Conservation (phyloP, 768 basidiomycete genomes). For the Gautieria morchelliformis region DNA sequence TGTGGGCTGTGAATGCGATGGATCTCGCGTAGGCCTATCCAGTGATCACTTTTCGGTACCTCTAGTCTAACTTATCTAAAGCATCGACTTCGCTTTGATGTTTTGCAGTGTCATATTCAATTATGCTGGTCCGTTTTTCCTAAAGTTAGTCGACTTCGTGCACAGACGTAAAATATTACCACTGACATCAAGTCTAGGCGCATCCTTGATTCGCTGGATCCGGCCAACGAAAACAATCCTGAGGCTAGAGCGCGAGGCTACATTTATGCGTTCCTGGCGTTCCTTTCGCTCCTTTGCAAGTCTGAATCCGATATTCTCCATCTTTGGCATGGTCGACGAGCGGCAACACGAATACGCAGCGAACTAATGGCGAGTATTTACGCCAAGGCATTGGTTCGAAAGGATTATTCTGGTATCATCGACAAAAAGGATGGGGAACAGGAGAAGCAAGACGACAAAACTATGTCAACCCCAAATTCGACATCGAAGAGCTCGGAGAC, state of each 20-base stretch:
- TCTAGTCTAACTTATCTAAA: conserved; percentile 13
- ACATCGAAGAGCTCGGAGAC: neutral
- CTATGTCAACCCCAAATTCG: neutral
- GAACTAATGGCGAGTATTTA: conserved; percentile 84
- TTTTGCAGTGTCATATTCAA: conserved; percentile 63
- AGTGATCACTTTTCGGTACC: neutral
- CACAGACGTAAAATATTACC: no score
- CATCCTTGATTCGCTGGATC: conserved; percentile 51
- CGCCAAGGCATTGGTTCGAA: conserved; percentile 77
- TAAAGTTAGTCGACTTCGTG: conserved; percentile 42
- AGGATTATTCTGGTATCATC: conserved; percentile 73
- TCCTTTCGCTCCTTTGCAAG: conserved; percentile 51
- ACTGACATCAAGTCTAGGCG: conserved; percentile 14
- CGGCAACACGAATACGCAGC: conserved; percentile 56
- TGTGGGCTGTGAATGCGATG: conserved; percentile 36
- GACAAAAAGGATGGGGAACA: conserved; percentile 23
- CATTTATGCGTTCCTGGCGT: conserved; percentile 69
- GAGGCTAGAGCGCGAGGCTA: conserved; percentile 55
- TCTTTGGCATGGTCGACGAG: conserved; percentile 69
- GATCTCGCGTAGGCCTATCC: conserved; percentile 28
- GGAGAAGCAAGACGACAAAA: conserved; percentile 5
- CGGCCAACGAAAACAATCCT: conserved; percentile 29
- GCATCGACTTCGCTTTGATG: conserved; percentile 60
- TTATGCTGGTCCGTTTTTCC: conserved; percentile 77
- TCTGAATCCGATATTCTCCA: conserved; percentile 27